Conservation (phyloP, 192 early-diverging fungal genomes). For the Gonapodya prolifera region DNA sequence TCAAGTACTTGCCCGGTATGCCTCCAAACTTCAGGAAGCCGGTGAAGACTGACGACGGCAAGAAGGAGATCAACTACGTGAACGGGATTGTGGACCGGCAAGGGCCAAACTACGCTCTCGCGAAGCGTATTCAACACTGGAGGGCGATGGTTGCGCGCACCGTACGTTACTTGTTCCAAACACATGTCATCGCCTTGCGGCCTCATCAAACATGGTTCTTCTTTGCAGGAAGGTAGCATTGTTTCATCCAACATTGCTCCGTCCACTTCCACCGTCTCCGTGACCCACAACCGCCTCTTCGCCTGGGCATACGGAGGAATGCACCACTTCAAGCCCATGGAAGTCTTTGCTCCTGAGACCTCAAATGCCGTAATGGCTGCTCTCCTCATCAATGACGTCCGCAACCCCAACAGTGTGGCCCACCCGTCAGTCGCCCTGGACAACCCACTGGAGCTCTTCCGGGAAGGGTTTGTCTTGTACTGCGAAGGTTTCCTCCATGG, state of each 20-base stretch:
- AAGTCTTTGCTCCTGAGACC: conserved; percentile 1
- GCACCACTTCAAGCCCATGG: background rate
- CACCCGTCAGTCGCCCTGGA: background rate
- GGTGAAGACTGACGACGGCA: background rate
- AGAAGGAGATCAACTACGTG: background rate
- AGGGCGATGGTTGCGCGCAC: background rate
- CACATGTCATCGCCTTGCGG: background rate
- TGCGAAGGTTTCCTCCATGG: no score
- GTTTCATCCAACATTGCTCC: conserved; percentile 1
- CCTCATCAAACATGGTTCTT: background rate
- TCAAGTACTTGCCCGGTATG: conserved; percentile 1
- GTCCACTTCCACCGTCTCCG: background rate
- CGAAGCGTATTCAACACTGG: background rate
- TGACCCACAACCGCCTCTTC: background rate
- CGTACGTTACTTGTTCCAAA: conserved; percentile 7
- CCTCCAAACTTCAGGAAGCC: background rate
- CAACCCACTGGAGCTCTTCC: background rate
- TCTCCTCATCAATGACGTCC: background rate
- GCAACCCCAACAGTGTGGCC: background rate
- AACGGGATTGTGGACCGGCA: conserved; percentile 1
- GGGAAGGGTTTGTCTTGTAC: no score
- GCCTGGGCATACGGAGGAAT: background rate
- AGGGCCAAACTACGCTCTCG: conserved; percentile 8
- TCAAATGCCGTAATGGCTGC: background rate
- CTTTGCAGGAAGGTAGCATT: background rate